Conservation (phyloP, 495 filamentous ascomycete species). For the Entonaema liquescens region DNA sequence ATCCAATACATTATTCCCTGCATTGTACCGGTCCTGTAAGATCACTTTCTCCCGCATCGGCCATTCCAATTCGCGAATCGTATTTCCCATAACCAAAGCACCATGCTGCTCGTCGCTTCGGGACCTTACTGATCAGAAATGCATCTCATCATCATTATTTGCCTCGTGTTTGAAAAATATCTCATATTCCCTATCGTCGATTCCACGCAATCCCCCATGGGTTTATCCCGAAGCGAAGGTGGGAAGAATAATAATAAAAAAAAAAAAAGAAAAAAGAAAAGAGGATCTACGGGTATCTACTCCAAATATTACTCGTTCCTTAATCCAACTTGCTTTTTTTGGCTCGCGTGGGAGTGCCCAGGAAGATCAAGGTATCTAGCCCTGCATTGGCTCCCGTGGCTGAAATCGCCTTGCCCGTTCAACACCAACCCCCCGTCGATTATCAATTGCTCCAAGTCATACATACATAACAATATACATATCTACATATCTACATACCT, state of each 20-base stretch:
- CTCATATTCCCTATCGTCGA: constrained; percentile 14
- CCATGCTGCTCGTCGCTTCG: constrained; percentile 26
- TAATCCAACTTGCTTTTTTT: neutral
- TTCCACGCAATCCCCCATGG: neutral
- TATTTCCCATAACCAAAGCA: constrained; percentile 2
- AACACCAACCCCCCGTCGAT: constrained; percentile 12
- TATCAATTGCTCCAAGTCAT: constrained; percentile 42
- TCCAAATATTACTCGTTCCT: constrained; percentile 3
- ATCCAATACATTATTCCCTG: constrained; percentile 18
- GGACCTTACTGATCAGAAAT: constrained; percentile 36
- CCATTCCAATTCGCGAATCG: constrained; percentile 37
- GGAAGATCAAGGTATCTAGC: constrained; percentile 24
- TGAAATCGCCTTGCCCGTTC: constrained; percentile 24
- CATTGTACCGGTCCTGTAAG: constrained; percentile 3
- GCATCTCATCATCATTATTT: constrained; percentile 13
- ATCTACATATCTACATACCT: neutral
- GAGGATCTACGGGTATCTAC: constrained; percentile 23
- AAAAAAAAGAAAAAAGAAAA: no score
- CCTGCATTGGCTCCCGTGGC: constrained; percentile 41
- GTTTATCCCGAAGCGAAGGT: neutral
- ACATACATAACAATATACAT: constrained; percentile 24
- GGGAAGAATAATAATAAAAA: no score
- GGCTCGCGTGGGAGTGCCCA: constrained; percentile 26
- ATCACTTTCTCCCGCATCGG: neutral
- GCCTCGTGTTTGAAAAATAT: constrained; percentile 7